Base-by-base conservation (phyloP, 305 asterid genomes). In the Fraxinus greggii region DNA sequence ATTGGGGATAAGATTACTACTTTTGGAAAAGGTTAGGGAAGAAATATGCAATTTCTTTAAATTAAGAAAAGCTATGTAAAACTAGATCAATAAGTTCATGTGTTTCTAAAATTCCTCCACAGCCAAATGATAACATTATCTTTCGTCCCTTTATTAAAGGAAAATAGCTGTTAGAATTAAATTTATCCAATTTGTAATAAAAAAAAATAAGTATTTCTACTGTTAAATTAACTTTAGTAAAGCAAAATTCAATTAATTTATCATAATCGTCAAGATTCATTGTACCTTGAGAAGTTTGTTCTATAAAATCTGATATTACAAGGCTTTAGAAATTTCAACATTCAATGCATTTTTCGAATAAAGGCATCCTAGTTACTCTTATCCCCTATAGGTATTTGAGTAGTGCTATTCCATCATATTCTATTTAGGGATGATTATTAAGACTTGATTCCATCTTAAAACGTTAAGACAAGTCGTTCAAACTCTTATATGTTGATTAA, bases 351-450 rank as follows among this genome's bases (percentile, higher is more conserved):
- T 13, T 45, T 45, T 15, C 7, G 6, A 45, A 45, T 45, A 15
- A 45, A 45, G 56, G 56, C 5, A 45, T 45, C 56, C 19, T 15
- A 5, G 15, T 40, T 40, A 45, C 19, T 45, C 19, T 13, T 45
- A 12, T 45, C 56, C 15, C 4, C 56, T 45, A 45, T 12, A 45
- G 3, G 19, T 45, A 45, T 45, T 45, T 12, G 56, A 45, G n/a
- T 45, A 13, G 5, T 45, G 15, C n/a, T 12, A 13, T 45, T 45
- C 48, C 48, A 40, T 2, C n/a, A 45, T 77, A 87, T 85, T 80
- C 79, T 81, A 59, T 69, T 69, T 40, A 40, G 48, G 48, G 3
- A 40, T 9, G 48, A 40, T 40, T 40, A 40, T 9, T 40, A 40
- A 40, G 48, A 9, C 3, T 40, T 9, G 48, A 40, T 9, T 40